phyloP scores from a whole-genome alignment of 1,284 basidiomycete species.

The Microbotryum violaceum region DNA sequence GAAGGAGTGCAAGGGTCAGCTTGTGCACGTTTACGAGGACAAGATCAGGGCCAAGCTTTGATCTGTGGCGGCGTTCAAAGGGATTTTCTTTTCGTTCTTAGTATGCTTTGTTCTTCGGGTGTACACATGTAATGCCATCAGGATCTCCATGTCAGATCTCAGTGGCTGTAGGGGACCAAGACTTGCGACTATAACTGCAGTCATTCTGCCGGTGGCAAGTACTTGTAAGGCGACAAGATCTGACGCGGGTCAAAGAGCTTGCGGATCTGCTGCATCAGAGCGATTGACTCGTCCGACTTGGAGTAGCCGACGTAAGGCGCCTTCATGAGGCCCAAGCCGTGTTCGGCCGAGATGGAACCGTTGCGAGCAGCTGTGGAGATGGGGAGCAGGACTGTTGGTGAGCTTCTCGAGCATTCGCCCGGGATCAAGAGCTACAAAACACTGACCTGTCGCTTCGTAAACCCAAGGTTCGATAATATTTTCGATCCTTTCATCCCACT shows the following conservation, averaged over 20 bases:
- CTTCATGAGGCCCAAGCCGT: constrained; percentile 93
- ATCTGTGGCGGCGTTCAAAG: background rate
- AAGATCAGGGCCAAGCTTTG: constrained; percentile 4
- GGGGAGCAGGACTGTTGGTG: background rate
- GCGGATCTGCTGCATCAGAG: constrained; percentile 86
- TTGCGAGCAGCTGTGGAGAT: constrained; percentile 28
- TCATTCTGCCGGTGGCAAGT: constrained; percentile 13
- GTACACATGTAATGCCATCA: background rate
- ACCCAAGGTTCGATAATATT: constrained; percentile 87
- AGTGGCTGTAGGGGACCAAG: no score
- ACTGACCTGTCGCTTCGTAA: constrained; percentile 70
- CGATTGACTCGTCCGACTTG: constrained; percentile 69
- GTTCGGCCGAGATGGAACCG: constrained; percentile 93
- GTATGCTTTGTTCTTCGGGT: background rate
- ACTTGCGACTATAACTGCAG: background rate
- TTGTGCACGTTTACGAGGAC: constrained; percentile 16
- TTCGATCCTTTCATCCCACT: constrained; percentile 76
- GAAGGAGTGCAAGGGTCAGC: constrained; percentile 28
- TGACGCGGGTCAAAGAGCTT: constrained; percentile 81
- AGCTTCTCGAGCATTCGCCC: background rate
- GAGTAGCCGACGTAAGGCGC: constrained; percentile 83
- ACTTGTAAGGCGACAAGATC: constrained; percentile 71
- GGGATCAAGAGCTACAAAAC: constrained; percentile 46
- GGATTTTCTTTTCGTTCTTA: no score
- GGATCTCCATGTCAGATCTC: background rate